Conservation (phyloP, 441 rosid genomes). For the Populus hybrid region DNA sequence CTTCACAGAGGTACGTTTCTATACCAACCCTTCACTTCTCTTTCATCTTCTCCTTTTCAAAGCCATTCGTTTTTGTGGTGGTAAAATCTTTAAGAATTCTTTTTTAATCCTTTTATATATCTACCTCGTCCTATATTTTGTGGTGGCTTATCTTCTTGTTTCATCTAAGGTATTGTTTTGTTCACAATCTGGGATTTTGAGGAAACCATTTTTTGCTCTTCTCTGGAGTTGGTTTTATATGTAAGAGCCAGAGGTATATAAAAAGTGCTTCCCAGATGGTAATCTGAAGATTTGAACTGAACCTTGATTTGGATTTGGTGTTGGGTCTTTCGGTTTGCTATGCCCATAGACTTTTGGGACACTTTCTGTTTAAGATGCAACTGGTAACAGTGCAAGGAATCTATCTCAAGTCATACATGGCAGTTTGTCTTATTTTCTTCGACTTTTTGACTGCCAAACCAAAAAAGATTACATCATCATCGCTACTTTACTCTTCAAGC, state of each 20-base stretch:
- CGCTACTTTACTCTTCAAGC: not conserved
- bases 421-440: not conserved
- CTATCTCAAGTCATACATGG: not conserved
- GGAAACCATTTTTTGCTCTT: not conserved
- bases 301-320: not conserved
- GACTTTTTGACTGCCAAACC: not conserved
- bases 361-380: not conserved
- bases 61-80: not conserved
- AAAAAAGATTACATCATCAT: not conserved
- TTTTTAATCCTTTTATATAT: not conserved
- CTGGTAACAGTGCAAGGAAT: not conserved
- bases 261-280: not conserved
- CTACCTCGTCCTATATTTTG: not conserved
- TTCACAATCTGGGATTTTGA: not conserved
- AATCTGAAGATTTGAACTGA: not conserved
- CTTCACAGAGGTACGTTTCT: not conserved
- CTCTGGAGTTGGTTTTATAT: not conserved
- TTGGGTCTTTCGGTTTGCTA: not conserved
- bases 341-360: not conserved
- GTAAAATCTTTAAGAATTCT: not conserved
- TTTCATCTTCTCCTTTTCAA: not conserved
- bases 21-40: not conserved
- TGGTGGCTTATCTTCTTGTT: not conserved
- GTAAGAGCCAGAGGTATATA: not conserved
- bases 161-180: not conserved